Evolutionary conservation across 495 filamentous ascomycete species (phyloP).

Genomic region (Trichoderma reesei): DNA sequence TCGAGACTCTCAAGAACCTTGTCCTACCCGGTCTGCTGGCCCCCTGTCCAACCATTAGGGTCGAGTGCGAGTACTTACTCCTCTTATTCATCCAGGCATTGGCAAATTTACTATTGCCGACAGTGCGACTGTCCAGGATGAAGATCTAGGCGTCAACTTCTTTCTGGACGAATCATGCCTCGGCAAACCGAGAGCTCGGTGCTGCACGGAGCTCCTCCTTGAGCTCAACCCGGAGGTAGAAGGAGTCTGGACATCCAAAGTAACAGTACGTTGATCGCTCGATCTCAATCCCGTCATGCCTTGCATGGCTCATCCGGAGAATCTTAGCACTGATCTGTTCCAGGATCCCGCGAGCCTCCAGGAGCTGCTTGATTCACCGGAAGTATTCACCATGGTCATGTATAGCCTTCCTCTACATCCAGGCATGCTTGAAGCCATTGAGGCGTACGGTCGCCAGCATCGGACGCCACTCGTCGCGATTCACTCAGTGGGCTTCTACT

Average conservation of each 20-base stretch:
- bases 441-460: conserved; percentile 46
- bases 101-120: conserved; percentile 94
- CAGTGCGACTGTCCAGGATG: conserved; percentile 60
- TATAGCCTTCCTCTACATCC: conserved; percentile 58
- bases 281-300: no score
- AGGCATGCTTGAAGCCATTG: conserved; percentile 47
- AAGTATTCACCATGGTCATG: conserved; percentile 60
- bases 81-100: conserved; percentile 45
- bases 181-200: conserved; percentile 71
- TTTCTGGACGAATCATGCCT: conserved; percentile 74
- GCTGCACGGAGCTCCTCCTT: conserved; percentile 61
- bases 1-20: conserved; percentile 94
- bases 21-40: conserved; percentile 59
- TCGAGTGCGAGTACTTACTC: conserved; percentile 15
- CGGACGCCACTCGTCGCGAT: conserved; percentile 71
- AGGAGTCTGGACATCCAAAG: conserved; percentile 45
- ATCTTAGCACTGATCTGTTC: background rate
- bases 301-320: background rate
- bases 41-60: background rate
- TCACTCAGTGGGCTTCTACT: conserved; percentile 82
- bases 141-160: conserved; percentile 92
- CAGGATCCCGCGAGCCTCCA: conserved; percentile 20
- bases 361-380: conserved; percentile 38
- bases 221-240: conserved; percentile 96
- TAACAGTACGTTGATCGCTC: background rate